phyloP scores from a whole-genome alignment of 2,329 filamentous ascomycete species.

The Epichloe uncinata region DNA sequence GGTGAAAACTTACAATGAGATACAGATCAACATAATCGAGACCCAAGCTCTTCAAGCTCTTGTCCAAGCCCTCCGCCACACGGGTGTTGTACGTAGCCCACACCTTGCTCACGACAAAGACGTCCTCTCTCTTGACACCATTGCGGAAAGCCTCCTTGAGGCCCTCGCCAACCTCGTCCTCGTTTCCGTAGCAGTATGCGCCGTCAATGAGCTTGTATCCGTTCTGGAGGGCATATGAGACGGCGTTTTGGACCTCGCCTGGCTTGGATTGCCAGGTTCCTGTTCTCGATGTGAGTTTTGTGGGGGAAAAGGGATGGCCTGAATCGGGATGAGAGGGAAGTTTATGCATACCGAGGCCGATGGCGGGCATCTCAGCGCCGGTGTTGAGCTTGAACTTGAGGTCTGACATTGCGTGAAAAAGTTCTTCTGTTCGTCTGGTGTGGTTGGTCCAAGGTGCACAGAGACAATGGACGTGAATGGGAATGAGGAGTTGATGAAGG shows the following conservation, averaged over 20 bases:
- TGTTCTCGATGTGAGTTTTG: constrained; percentile 13
- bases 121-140: constrained; percentile 61
- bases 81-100: constrained; percentile 70
- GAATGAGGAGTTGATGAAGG: too few species aligned
- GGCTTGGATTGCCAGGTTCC: constrained; percentile 53
- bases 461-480: too few species aligned
- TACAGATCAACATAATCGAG: constrained; percentile 73
- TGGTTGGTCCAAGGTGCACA: too few species aligned
- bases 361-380: constrained; percentile 46
- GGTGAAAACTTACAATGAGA: constrained; percentile 41
- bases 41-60: constrained; percentile 59
- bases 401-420: not conserved
- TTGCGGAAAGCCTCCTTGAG: constrained; percentile 58
- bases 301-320: not conserved
- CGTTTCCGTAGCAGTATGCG: constrained; percentile 68
- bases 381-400: constrained; percentile 49
- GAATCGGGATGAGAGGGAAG: not conserved
- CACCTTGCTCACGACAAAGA: constrained; percentile 77
- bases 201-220: constrained; percentile 54
- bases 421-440: not conserved
- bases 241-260: constrained; percentile 44
- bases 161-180: constrained; percentile 69
- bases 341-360: constrained; percentile 43
- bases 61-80: constrained; percentile 55
- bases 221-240: constrained; percentile 41